A percentile compares a stretch with the other conserved stretches of the same genome.
Conservation (phyloP, 116 monocot genomes). For the Dioscorea cayenensis region DNA sequence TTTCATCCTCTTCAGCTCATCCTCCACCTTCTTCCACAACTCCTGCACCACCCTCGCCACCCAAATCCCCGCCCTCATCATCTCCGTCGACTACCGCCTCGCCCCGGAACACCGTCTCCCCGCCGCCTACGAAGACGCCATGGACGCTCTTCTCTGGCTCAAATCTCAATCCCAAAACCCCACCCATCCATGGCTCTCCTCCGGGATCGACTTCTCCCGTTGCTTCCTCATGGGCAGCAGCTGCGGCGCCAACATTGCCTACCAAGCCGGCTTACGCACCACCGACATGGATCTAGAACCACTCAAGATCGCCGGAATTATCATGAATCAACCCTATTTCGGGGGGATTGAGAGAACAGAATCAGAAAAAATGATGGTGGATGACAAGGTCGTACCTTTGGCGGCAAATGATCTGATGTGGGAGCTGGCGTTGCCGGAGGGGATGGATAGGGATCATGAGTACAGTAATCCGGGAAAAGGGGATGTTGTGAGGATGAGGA, state of each 20-base stretch:
- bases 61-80: constrained; percentile 25
- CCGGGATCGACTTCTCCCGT: constrained; percentile 30
- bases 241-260: constrained; percentile 62
- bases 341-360: constrained; percentile 42
- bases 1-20: constrained; percentile 34
- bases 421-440: constrained; percentile 52
- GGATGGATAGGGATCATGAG: constrained; percentile 48
- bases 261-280: constrained; percentile 30
- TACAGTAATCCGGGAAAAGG: constrained; percentile 23
- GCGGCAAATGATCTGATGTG: constrained; percentile 50
- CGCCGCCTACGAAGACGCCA: constrained; percentile 43
- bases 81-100: constrained; percentile 51
- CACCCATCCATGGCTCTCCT: constrained; percentile 22
- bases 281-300: constrained; percentile 11
- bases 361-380: constrained; percentile 35
- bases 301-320: constrained; percentile 26
- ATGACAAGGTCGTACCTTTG: constrained; percentile 52
- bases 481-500: background rate
- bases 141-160: constrained; percentile 30
- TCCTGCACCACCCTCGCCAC: constrained; percentile 18
- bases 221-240: constrained; percentile 64
- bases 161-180: constrained; percentile 7
- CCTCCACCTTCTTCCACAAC: constrained; percentile 21
- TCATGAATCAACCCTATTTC: constrained; percentile 62
- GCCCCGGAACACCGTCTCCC: constrained; percentile 56